Evolutionary conservation across 805 yeast species (phyloP).

Genomic region (Cyberlindnera xylosilytica): DNA sequence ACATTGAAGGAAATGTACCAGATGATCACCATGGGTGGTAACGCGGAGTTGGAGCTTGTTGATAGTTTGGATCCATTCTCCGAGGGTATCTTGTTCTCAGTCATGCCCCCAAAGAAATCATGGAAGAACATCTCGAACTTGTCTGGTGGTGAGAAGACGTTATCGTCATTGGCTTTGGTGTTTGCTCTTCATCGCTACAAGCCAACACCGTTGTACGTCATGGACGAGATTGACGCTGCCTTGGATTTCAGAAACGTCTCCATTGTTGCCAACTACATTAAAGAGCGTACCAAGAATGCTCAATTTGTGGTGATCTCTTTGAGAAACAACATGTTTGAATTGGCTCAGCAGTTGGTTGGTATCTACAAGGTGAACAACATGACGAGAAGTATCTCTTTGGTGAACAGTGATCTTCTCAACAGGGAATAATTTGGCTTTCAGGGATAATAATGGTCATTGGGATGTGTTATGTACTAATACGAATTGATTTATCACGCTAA

Average conservation of each 20-base stretch:
- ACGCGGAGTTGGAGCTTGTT: constrained; percentile 93
- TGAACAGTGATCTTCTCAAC: constrained; percentile 36
- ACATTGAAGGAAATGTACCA: constrained; percentile 96
- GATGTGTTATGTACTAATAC: not conserved
- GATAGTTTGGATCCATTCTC: constrained; percentile 97
- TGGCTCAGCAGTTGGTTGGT: constrained; percentile 92
- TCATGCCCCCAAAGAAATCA: constrained; percentile 98
- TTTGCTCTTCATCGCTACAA: constrained; percentile 94
- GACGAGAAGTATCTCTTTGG: constrained; percentile 80
- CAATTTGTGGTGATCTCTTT: constrained; percentile 94
- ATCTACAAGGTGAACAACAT: constrained; percentile 89
- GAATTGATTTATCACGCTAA: no score
- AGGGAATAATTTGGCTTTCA: constrained; percentile 4
- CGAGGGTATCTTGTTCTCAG: constrained; percentile 94
- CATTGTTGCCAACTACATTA: constrained; percentile 95
- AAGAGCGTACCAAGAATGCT: constrained; percentile 92
- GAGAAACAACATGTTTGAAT: constrained; percentile 96
- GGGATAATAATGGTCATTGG: not conserved
- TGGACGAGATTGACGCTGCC: constrained; percentile 99
- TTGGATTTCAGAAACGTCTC: constrained; percentile 95
- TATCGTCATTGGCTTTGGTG: constrained; percentile 90
- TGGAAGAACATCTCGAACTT: constrained; percentile 95
- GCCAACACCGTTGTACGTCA: constrained; percentile 95
- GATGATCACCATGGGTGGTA: constrained; percentile 99
- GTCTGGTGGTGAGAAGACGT: constrained; percentile 97